Conservation (phyloP, 257 asterid genomes). For the Leonotis leonurus region DNA sequence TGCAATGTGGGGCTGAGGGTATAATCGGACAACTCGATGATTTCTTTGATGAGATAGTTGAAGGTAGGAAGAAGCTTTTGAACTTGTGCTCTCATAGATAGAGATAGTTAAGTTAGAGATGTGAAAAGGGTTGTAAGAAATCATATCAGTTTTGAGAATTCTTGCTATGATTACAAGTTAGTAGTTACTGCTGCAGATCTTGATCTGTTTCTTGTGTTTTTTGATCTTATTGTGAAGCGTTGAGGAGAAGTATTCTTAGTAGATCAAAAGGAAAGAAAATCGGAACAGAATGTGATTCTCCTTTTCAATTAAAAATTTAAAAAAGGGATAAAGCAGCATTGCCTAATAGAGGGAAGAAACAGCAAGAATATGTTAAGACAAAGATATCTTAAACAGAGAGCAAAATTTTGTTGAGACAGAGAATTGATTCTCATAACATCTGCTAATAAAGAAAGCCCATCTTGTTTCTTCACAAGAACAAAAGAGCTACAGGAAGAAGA, state of each 20-base stretch:
- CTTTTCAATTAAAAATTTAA: conserved; percentile 12
- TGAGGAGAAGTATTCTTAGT: conserved; percentile 19
- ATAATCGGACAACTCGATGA: conserved; percentile 75
- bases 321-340: conserved; percentile 19
- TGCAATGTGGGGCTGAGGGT: conserved; percentile 64
- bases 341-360: conserved; percentile 22
- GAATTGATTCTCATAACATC: conserved; percentile 30
- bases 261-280: conserved; percentile 3
- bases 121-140: conserved; percentile 34
- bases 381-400: conserved; percentile 33
- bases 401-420: conserved; percentile 15
- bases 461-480: conserved; percentile 1
- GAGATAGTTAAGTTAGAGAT: too few species aligned
- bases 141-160: conserved; percentile 11
- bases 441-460: not conserved
- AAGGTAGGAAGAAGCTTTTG: conserved; percentile 69
- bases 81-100: conserved; percentile 70
- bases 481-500: too few species aligned
- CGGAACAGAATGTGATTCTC: conserved; percentile 55
- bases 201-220: not conserved
- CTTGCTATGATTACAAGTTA: not conserved
- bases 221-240: conserved; percentile 6
- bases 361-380: too few species aligned
- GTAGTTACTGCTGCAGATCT: not conserved
- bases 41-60: conserved; percentile 84